Evolutionary conservation across 768 basidiomycete species (phyloP).

Genomic region (Rhodosporidiobolus odoratus): DNA sequence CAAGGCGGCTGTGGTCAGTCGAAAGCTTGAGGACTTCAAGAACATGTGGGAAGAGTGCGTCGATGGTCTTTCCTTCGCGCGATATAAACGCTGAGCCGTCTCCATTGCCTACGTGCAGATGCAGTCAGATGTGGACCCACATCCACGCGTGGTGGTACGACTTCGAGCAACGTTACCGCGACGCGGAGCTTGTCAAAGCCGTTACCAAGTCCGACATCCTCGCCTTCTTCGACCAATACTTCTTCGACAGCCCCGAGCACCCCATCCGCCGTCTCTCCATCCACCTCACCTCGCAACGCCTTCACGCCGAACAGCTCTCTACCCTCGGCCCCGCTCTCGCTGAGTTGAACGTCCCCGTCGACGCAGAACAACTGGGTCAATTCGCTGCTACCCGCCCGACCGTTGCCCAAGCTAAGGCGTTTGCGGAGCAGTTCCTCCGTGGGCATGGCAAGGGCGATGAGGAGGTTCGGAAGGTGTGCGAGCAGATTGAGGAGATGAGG

Average conservation of each 20-base stretch:
- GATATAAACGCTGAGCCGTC: background rate
- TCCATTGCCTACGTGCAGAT: constrained; percentile 24
- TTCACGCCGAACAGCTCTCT: constrained; percentile 60
- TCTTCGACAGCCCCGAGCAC: constrained; percentile 63
- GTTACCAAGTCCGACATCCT: constrained; percentile 72
- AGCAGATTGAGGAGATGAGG: constrained; percentile 57
- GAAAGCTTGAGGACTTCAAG: constrained; percentile 80
- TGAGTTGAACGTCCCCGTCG: constrained; percentile 53
- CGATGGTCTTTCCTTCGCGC: background rate
- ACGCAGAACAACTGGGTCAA: constrained; percentile 55
- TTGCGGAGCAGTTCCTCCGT: constrained; percentile 55
- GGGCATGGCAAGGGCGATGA: constrained; percentile 47
- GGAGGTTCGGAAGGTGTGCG: constrained; percentile 53
- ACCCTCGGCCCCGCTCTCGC: constrained; percentile 56
- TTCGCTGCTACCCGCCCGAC: constrained; percentile 56
- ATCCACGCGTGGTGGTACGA: constrained; percentile 77
- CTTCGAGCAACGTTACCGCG: constrained; percentile 77
- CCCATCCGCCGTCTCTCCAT: constrained; percentile 72
- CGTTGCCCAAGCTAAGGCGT: constrained; percentile 58
- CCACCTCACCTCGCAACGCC: constrained; percentile 57
- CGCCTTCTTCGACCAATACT: constrained; percentile 60
- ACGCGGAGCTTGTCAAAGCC: constrained; percentile 60
- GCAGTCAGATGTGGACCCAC: constrained; percentile 60
- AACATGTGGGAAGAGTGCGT: constrained; percentile 71
- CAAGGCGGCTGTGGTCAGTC: constrained; percentile 66